Percentiles rank a stretch among this genome's conserved stretches.
Evolutionary conservation across 306 rosid genomes (phyloP).

Genomic region (Cicer pinnatifidum): DNA sequence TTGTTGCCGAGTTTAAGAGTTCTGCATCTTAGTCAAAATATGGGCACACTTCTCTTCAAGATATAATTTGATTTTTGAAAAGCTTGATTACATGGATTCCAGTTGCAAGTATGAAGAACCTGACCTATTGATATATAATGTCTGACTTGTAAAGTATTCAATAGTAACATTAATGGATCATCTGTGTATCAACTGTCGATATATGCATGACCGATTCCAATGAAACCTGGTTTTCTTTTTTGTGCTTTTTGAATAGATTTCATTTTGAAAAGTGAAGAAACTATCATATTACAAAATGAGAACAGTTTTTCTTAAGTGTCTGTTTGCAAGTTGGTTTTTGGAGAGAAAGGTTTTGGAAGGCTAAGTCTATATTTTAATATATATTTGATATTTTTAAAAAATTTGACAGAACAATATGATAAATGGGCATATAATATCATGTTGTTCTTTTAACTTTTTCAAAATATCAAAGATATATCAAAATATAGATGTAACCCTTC

Average conservation of each 20-base stretch:
- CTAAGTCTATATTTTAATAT: no score
- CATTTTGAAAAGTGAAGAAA: slow-evolving; percentile 36
- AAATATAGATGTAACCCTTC: no score
- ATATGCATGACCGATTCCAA: background rate
- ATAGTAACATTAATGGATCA: background rate
- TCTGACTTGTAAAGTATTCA: slow-evolving; percentile 21
- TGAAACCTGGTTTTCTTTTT: background rate
- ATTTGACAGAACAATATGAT: no score
- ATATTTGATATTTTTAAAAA: no score
- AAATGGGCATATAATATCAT: no score
- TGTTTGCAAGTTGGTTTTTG: no score
- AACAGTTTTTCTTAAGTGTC: background rate
- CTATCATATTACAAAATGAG: background rate
- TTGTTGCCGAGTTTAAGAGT: slow-evolving; percentile 2
- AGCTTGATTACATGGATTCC: slow-evolving; percentile 16
- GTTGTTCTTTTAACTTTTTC: no score
- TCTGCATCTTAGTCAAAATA: background rate
- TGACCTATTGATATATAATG: background rate
- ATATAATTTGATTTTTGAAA: slow-evolving; percentile 9
- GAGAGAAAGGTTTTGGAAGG: no score
- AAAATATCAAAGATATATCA: no score
- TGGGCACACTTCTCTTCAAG: background rate
- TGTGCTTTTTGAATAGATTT: slow-evolving; percentile 15
- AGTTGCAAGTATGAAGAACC: background rate
- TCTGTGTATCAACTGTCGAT: background rate